phyloP scores from a whole-genome alignment of 2,329 filamentous ascomycete species.

The Ceratocystis variospora region DNA sequence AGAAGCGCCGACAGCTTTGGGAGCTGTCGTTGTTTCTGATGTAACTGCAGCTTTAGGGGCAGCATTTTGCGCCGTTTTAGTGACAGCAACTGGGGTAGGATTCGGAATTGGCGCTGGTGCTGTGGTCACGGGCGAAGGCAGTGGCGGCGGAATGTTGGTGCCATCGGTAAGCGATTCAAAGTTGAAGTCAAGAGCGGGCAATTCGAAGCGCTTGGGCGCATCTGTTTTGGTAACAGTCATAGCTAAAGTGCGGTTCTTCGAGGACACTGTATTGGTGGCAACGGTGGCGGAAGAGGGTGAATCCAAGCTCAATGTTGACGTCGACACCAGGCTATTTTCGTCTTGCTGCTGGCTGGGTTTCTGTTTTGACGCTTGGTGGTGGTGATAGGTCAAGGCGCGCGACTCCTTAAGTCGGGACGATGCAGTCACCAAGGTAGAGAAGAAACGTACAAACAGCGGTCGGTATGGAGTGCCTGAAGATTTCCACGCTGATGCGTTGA shows the following conservation, averaged over 20 bases:
- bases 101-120: not conserved
- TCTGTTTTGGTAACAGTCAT: conserved; percentile 15
- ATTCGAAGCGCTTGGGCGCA: conserved; percentile 33
- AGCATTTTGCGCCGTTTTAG: conserved; percentile 6
- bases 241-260: conserved; percentile 4
- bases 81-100: not conserved
- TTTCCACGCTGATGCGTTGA: conserved; percentile 17
- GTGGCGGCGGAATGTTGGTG: conserved; percentile 46
- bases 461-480: conserved; percentile 14
- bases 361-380: conserved; percentile 8
- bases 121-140: conserved; percentile 36
- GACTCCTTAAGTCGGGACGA: conserved; percentile 16
- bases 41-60: conserved; percentile 19
- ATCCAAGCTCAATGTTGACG: not conserved
- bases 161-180: conserved; percentile 47
- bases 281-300: not conserved
- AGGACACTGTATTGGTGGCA: not conserved
- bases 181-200: conserved; percentile 44
- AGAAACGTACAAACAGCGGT: conserved; percentile 18
- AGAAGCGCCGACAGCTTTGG: conserved; percentile 16
- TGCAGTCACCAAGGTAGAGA: conserved; percentile 14
- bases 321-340: not conserved
- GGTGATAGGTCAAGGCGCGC: conserved; percentile 16
- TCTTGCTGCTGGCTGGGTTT: not conserved
- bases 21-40: not conserved